Evolutionary conservation across 345 rosid genomes (phyloP).

Genomic region (Citropsis articulata): DNA sequence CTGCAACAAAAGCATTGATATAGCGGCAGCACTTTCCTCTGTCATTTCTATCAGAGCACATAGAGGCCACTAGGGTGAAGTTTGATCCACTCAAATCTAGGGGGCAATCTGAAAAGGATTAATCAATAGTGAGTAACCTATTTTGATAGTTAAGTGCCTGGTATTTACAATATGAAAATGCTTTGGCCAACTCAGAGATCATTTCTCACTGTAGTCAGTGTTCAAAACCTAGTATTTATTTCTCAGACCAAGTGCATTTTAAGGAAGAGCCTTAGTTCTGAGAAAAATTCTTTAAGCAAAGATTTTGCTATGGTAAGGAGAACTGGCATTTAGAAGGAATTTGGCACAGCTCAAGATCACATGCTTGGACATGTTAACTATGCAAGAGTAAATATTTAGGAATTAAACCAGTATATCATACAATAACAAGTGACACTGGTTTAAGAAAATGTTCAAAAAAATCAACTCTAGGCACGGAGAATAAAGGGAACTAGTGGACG

Average conservation of each 20-base stretch:
- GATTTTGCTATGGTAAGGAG: neutral
- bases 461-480: neutral
- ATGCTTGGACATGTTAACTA: neutral
- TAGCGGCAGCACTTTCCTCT: slow-evolving; percentile 93
- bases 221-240: neutral
- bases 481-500: neutral
- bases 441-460: neutral
- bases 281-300: neutral
- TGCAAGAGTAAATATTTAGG: neutral
- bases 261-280: neutral
- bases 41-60: slow-evolving; percentile 55
- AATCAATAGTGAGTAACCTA: slow-evolving; percentile 1
- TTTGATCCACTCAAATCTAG: slow-evolving; percentile 71
- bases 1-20: slow-evolving; percentile 79
- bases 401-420: neutral
- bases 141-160: neutral
- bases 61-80: slow-evolving; percentile 70
- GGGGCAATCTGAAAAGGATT: slow-evolving; percentile 68
- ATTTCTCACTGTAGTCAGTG: neutral
- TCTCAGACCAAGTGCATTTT: neutral
- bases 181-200: neutral
- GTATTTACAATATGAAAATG: neutral
- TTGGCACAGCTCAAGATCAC: neutral
- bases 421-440: neutral
- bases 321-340: neutral